Percentiles rank a stretch among this genome's conserved stretches.
phyloP scores from a whole-genome alignment of 768 basidiomycete species.

The Dacryopinax primogenitus region DNA sequence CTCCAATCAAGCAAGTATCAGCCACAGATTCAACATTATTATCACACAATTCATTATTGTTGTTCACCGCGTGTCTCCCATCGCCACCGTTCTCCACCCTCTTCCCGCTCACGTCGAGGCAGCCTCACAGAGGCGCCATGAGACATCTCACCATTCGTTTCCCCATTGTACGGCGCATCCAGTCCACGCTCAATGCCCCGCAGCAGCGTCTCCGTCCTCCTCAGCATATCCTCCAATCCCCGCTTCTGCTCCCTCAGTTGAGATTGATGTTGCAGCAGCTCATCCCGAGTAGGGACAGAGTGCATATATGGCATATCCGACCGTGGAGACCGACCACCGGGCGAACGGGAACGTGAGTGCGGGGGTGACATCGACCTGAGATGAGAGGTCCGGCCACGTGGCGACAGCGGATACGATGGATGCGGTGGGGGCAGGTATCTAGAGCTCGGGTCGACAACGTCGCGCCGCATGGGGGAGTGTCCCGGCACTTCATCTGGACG shows the following conservation, averaged over 20 bases:
- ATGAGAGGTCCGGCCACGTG: not conserved
- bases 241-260: conserved; percentile 51
- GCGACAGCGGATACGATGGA: not conserved
- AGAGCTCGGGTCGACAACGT: conserved; percentile 7
- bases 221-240: conserved; percentile 59
- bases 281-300: conserved; percentile 37
- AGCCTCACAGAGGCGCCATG: not conserved
- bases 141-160: not conserved
- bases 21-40: no score
- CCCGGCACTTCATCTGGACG: not conserved
- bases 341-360: not conserved
- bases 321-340: not conserved
- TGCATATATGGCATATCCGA: not conserved
- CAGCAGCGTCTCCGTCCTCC: conserved; percentile 63
- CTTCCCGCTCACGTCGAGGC: not conserved
- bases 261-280: conserved; percentile 59
- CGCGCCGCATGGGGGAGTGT: not conserved
- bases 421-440: not conserved
- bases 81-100: not conserved
- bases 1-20: no score
- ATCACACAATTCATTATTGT: not conserved
- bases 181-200: conserved; percentile 56
- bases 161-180: conserved; percentile 27
- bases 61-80: conserved; percentile 5
- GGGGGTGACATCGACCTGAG: not conserved